Base-by-base conservation (phyloP, 2,329 filamentous ascomycete species). In the Phaeoacremonium minimum region DNA sequence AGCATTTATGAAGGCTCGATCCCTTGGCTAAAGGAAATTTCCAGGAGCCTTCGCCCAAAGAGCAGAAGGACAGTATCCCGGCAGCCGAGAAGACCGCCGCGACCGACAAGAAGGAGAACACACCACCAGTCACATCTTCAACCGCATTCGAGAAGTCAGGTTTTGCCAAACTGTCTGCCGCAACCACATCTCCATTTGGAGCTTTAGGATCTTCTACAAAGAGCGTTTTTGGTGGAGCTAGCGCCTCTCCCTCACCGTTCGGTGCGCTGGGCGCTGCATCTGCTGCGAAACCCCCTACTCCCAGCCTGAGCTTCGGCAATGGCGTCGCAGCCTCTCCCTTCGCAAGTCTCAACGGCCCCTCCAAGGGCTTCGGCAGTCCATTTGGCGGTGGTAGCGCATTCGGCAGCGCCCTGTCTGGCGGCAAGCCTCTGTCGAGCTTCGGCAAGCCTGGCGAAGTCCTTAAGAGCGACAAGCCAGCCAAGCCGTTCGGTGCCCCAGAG, bases 401-500 rank as follows among this genome's bases (percentile, higher is more conserved):
- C 28, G 61, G 62, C 28, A 51, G 57, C 30, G 45, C 50, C 4
- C 48, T 73, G 6, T 50, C 58, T 1, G 63, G 66, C 19, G 51
- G 55, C 5, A 73, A 71, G 43, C n/a, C n/a, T n/a, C 60, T 89
- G 8, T 73, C 74, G 3, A 84, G 75, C 47, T 95, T 95, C 60
- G 87, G 81, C 29, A 80, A 81, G 31, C 72, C 80, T 15, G 76
- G 73, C 34, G 62, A 63, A 22, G 63, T 61, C 11, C 60, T 73
- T 28, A 72, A 68, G 51, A 76, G 67, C 40, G 70, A 71, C 41
- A 86, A 85, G 56, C 70, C 78, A 12, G 71, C 74, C 4, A 87
- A 78, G 58, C 75, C 87, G 0, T 93, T 95, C 55, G 88, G 88
- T 19, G 85, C 87, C 11, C 77, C 86, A 2, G 80, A 81, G 28